phyloP scores from a whole-genome alignment of 495 filamentous ascomycete genomes.

The Filosporella fistucella region DNA sequence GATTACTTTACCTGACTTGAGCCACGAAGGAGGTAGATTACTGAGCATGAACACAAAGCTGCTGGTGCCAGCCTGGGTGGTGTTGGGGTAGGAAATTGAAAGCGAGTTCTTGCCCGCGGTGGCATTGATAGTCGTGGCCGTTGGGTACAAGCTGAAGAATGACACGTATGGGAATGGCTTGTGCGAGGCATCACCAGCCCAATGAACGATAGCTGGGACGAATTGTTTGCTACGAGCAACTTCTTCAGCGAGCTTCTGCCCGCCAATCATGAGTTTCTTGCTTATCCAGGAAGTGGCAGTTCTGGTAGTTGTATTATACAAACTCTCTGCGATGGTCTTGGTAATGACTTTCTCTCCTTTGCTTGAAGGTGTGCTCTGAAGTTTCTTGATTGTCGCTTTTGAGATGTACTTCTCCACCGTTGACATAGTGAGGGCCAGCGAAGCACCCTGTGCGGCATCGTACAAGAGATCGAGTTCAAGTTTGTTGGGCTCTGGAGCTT shows the following conservation, averaged over 20 bases:
- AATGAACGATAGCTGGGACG: slow-evolving; percentile 29
- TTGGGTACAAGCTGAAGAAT: slow-evolving; percentile 27
- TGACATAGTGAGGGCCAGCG: slow-evolving; percentile 23
- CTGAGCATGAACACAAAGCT: slow-evolving; percentile 26
- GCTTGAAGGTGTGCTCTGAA: slow-evolving; percentile 4
- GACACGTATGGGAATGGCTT: slow-evolving; percentile 26
- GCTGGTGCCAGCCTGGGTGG: slow-evolving; percentile 26
- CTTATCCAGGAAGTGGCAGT: slow-evolving; percentile 27
- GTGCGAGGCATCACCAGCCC: slow-evolving; percentile 26
- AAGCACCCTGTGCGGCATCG: slow-evolving; percentile 25
- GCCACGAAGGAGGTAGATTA: slow-evolving; percentile 26
- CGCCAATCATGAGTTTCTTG: slow-evolving; percentile 28
- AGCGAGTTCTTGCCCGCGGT: slow-evolving; percentile 22
- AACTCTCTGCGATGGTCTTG: slow-evolving; percentile 22
- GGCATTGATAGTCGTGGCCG: slow-evolving; percentile 24
- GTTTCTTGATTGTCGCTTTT: background rate
- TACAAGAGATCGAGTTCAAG: slow-evolving; percentile 25
- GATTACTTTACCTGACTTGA: slow-evolving; percentile 11
- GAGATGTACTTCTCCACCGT: slow-evolving; percentile 22
- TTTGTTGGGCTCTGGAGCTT: slow-evolving; percentile 25
- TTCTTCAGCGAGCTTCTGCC: slow-evolving; percentile 22
- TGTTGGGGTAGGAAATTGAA: slow-evolving; percentile 26
- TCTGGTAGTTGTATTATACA: slow-evolving; percentile 18
- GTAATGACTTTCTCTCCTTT: slow-evolving; percentile 23
- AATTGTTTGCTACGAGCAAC: slow-evolving; percentile 24